A percentile compares a stretch with the other conserved stretches of the same genome.
Conservation (phyloP, 495 filamentous ascomycete genomes). For the Clohesyomyces aquaticus region DNA sequence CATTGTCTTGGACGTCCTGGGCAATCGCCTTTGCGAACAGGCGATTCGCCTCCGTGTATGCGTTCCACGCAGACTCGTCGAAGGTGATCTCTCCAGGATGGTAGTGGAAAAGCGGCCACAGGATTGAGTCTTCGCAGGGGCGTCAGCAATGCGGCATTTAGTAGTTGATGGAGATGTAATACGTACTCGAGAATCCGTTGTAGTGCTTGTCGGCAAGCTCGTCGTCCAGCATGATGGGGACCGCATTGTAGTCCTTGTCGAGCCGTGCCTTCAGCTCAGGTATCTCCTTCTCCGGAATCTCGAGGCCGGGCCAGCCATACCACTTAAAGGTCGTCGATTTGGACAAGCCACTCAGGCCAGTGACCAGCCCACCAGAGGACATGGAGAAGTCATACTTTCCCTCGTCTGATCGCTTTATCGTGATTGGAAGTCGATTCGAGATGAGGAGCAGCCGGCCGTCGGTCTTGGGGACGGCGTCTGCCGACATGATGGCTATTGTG, state of each 20-base stretch:
- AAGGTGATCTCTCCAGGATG: constrained; percentile 92
- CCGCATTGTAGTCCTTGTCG: constrained; percentile 54
- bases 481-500: constrained; percentile 30
- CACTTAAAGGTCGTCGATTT: constrained; percentile 93
- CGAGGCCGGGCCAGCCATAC: constrained; percentile 96
- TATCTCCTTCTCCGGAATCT: constrained; percentile 58
- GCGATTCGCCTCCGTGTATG: constrained; percentile 83
- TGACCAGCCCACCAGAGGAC: constrained; percentile 94
- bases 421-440: constrained; percentile 93
- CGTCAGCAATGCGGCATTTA: constrained; percentile 5
- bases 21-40: constrained; percentile 80
- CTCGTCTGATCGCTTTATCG: constrained; percentile 87
- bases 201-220: constrained; percentile 62
- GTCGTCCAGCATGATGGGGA: constrained; percentile 59
- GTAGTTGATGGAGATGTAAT: constrained; percentile 20
- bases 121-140: constrained; percentile 70
- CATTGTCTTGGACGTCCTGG: constrained; percentile 72
- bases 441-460: constrained; percentile 71
- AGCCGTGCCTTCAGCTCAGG: constrained; percentile 48
- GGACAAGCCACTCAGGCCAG: constrained; percentile 82
- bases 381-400: constrained; percentile 83
- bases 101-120: constrained; percentile 97
- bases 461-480: constrained; percentile 19
- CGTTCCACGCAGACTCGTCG: constrained; percentile 82
- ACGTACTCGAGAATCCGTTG: constrained; percentile 69